Percentiles rank a stretch among this genome's conserved stretches.
These are phyloP conservation scores for Thoreauomyces humboldtii DNA, from an alignment of 192 early-diverging fungal genomes.

Conservation along the genomic window DNA sequence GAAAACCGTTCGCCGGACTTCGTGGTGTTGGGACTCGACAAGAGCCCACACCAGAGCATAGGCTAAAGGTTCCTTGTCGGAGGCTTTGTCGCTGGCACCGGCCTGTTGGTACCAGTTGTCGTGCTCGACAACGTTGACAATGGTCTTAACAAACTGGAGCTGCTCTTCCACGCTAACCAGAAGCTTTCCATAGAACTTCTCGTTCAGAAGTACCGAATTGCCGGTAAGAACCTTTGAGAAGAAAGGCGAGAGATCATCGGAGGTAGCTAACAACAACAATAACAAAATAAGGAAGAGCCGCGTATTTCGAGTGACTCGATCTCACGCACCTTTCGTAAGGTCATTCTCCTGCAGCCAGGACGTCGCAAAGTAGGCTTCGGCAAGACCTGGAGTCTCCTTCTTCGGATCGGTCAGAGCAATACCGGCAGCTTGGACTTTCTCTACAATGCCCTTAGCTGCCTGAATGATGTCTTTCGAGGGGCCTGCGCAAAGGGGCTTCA, in stretches of 20 bases:
- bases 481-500: slow-evolving; percentile 9
- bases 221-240: slow-evolving; percentile 16
- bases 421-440: slow-evolving; percentile 43
- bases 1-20: slow-evolving; percentile 33
- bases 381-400: slow-evolving; percentile 43
- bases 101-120: slow-evolving; percentile 32
- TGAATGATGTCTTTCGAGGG: slow-evolving; percentile 42
- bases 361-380: slow-evolving; percentile 42
- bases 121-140: slow-evolving; percentile 37
- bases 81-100: background rate
- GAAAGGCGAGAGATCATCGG: no score
- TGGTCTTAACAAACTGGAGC: slow-evolving; percentile 61
- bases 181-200: slow-evolving; percentile 78
- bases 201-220: slow-evolving; percentile 77
- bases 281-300: background rate
- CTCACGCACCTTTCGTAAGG: background rate
- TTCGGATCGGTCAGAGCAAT: slow-evolving; percentile 49
- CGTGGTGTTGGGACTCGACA: slow-evolving; percentile 37
- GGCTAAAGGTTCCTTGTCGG: slow-evolving; percentile 37
- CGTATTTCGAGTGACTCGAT: background rate
- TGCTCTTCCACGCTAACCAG: slow-evolving; percentile 60
- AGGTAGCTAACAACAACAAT: no score
- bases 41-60: slow-evolving; percentile 57
- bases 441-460: slow-evolving; percentile 47
- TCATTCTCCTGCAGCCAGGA: slow-evolving; percentile 28